A percentile compares a stretch with the other conserved stretches of the same genome.
Evolutionary conservation across 495 filamentous ascomycete species (phyloP).

Genomic region (Ascodesmis nigricans): DNA sequence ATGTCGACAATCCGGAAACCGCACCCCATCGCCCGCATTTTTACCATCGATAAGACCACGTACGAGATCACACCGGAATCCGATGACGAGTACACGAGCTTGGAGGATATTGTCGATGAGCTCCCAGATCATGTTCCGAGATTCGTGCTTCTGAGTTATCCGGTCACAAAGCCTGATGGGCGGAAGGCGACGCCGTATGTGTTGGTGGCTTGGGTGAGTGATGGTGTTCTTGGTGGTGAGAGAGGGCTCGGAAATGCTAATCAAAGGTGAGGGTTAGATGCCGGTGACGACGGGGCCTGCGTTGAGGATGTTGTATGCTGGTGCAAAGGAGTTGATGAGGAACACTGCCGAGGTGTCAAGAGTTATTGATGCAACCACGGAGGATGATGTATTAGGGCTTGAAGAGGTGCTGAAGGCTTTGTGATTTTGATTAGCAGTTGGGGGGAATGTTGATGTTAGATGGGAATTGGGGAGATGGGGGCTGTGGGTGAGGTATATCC

Average conservation of each 20-base stretch:
- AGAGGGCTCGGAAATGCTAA: too few relatives aligned
- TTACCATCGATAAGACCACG: slow-evolving; percentile 79
- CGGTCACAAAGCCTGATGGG: slow-evolving; percentile 28
- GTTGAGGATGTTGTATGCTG: slow-evolving; percentile 79
- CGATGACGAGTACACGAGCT: slow-evolving; percentile 52
- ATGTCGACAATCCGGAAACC: slow-evolving; percentile 72
- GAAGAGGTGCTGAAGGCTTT: slow-evolving; percentile 21
- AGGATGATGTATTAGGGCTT: slow-evolving; percentile 16
- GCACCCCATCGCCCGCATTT: slow-evolving; percentile 74
- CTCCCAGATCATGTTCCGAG: slow-evolving; percentile 81
- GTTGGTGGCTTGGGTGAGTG: slow-evolving; percentile 51
- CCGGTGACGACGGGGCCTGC: slow-evolving; percentile 70
- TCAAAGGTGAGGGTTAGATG: too few relatives aligned
- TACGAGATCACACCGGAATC: slow-evolving; percentile 66
- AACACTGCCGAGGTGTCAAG: slow-evolving; percentile 50
- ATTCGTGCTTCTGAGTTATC: slow-evolving; percentile 77
- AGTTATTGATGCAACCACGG: slow-evolving; percentile 15
- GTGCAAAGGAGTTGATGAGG: slow-evolving; percentile 84
- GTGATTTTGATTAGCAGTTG: too few relatives aligned
- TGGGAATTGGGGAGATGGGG: too few relatives aligned
- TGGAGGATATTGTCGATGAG: slow-evolving; percentile 63
- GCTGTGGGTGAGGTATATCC: too few relatives aligned
- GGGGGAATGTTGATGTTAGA: too few relatives aligned
- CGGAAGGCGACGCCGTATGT: slow-evolving; percentile 62
- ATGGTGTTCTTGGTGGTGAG: too few relatives aligned